Evolutionary conservation across 768 basidiomycete species (phyloP), one percentile per base, ranked within the genome.

Genomic region (Hericium coralloides): DNA sequence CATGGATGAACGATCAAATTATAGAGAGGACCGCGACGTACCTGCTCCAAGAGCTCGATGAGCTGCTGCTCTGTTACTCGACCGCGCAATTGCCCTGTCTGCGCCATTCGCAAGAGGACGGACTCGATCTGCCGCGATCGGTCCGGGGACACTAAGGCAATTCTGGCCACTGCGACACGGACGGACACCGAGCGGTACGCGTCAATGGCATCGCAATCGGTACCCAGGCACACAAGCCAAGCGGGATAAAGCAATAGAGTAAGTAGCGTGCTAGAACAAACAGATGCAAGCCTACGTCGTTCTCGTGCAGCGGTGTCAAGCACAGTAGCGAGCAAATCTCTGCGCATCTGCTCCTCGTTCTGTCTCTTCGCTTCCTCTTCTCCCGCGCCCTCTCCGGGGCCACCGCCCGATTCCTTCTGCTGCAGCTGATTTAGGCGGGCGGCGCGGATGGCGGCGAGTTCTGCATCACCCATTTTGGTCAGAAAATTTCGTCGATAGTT

Each of bases 41-140:
- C 93, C 80, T 95, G 90, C 63, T 95, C 88, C 58, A 95, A 77
- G 38, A 95, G 73, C 50, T 84, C 85, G 61, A 97, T 91, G 55
- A 97, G 77, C 67, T 93, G 90, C 49, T 78, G 73, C 67, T 97
- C 93, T 26, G 77, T 81, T 41, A 95, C 85, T 26, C 83, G 75
- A 1, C 85, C 86, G 47, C 86, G 78, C 39, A 95, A 68, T 68
- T 93, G 90, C 7, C 92, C 90, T 1, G 80, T 76, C 71, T 92
- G 89, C 8, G 84, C 90, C 88, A 93, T 92, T 41, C 89, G 79
- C 41, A 88, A 62, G 36, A 95, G 74, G 57, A 93, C 82, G 3
- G 72, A 74, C 70, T 94, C 89, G 62, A 95, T 89, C 68, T 92
- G 83, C 60, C 79, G 78, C 17, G 91, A 87, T 66, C 90, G 76